These are phyloP conservation scores for Berkeleyomyces rouxiae DNA, from an alignment of 2,329 filamentous ascomycete species.

Conservation along the genomic window DNA sequence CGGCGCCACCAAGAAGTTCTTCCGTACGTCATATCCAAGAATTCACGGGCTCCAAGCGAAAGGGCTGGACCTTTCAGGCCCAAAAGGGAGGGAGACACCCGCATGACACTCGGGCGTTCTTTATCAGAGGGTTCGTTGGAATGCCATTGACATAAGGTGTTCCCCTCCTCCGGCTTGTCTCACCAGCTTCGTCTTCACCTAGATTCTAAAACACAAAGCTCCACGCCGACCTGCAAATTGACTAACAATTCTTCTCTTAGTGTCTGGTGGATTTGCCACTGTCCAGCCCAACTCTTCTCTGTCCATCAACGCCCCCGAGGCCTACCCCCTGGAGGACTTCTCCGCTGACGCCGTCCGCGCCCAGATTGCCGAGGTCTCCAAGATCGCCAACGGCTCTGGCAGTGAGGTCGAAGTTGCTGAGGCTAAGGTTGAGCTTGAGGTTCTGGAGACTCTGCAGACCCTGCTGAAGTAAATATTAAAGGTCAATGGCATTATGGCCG, in stretches of 20 bases:
- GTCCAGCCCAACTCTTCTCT: slow-evolving; percentile 88
- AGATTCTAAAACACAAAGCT: no score
- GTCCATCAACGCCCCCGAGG: slow-evolving; percentile 98
- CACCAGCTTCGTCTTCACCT: background rate
- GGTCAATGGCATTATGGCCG: background rate
- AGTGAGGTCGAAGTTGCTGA: slow-evolving; percentile 97
- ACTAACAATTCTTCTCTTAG: slow-evolving; percentile 28
- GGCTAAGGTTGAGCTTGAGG: slow-evolving; percentile 96
- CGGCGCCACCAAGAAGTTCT: slow-evolving; percentile 86
- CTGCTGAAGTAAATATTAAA: slow-evolving; percentile 14
- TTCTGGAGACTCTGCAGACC: slow-evolving; percentile 15
- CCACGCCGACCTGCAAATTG: background rate
- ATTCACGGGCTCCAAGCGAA: no score
- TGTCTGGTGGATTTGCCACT: slow-evolving; percentile 91
- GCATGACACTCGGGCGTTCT: no score
- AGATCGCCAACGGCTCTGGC: slow-evolving; percentile 76
- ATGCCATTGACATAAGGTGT: no score
- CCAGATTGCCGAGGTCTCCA: slow-evolving; percentile 89
- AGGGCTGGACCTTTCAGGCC: no score
- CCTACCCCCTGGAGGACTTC: slow-evolving; percentile 88
- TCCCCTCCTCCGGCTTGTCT: background rate
- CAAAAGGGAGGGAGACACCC: no score
- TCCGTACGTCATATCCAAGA: slow-evolving; percentile 50
- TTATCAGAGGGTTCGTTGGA: no score
- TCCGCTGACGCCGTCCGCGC: slow-evolving; percentile 75